These are phyloP conservation scores for Termitomyces sp. DNA, from an alignment of 768 basidiomycete genomes.

Conservation along the genomic window DNA sequence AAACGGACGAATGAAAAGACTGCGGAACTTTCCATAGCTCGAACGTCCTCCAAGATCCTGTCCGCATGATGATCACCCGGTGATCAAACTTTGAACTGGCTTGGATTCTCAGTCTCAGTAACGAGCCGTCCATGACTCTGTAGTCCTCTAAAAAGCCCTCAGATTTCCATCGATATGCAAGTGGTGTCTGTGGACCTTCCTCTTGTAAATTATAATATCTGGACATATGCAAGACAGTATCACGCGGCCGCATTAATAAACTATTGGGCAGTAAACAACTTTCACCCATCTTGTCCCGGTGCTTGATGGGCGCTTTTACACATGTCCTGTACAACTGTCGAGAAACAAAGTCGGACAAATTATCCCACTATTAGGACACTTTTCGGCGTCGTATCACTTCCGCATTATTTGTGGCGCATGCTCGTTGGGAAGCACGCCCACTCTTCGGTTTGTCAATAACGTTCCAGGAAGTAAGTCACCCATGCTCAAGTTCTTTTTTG, in stretches of 20 bases:
- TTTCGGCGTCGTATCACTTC: conserved; percentile 2
- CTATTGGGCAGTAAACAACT: background rate
- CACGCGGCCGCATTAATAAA: background rate
- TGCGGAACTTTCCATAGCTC: background rate
- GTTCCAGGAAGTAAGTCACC: background rate
- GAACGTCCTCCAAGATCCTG: background rate
- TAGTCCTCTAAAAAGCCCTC: background rate
- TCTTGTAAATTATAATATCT: background rate
- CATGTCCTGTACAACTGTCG: background rate
- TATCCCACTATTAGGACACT: background rate
- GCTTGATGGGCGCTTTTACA: background rate
- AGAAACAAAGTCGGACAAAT: background rate
- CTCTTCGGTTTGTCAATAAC: background rate
- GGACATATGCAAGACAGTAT: background rate
- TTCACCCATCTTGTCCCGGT: background rate
- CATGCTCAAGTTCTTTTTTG: background rate
- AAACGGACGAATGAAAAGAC: background rate
- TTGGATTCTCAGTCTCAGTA: no score
- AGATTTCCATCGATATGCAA: background rate
- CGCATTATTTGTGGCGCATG: conserved; percentile 10
- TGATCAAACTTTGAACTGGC: no score
- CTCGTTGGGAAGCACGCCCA: background rate
- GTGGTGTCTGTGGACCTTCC: background rate
- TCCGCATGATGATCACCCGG: no score
- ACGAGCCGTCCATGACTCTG: no score